Base-by-base conservation (phyloP, 768 basidiomycete species). In the Mycena metata region DNA sequence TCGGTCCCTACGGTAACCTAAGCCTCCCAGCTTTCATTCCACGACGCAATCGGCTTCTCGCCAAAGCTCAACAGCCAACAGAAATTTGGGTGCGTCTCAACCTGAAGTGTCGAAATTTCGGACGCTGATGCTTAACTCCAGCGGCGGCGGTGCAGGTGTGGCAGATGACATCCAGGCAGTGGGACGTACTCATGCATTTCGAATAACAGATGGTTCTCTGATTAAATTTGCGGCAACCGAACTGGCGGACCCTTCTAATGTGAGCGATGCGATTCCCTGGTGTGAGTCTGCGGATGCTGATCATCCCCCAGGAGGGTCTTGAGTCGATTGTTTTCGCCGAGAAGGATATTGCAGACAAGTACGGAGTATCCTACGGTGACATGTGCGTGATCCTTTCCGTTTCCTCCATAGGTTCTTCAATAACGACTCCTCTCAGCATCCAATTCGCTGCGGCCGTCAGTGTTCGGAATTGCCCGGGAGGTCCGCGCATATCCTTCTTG, bases 381-480 rank as follows among this genome's bases (percentile, higher is more conserved):
- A 57, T 70, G 65, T 70, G 19, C 17, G 62, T 60, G 30, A 30
- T 21, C 23, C 33, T 24, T 26, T 42, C 17, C 8, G 13, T 30
- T 51, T 9, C 7, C 4, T 19, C 8, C 9, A 51, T 15, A n/a
- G 21, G 19, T 30, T 8, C 33, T 23, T 54, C 17, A 17, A 0
- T 43, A 26, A n/a, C 12, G 24, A 23, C 42, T 39, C 54, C 64
- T 11, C 0, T 16, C 26, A 72, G 71, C 64, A 78, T 82, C 63
- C 77, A 79, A 55, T 81, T 81, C 67, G 78, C 79, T 7, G 79
- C 36, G 59, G 77, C 79, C 7, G 77, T 78, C 43, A 74, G 69
- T 13, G 69, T 74, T 13, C 66, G 68, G 15, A 78, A 78, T 66
- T 80, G 79, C 49, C 72, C 74, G 5, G 78, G 78, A 51, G 68